phyloP scores from a whole-genome alignment of 176 grass and related monocot species.

The Hordeum marinum region DNA sequence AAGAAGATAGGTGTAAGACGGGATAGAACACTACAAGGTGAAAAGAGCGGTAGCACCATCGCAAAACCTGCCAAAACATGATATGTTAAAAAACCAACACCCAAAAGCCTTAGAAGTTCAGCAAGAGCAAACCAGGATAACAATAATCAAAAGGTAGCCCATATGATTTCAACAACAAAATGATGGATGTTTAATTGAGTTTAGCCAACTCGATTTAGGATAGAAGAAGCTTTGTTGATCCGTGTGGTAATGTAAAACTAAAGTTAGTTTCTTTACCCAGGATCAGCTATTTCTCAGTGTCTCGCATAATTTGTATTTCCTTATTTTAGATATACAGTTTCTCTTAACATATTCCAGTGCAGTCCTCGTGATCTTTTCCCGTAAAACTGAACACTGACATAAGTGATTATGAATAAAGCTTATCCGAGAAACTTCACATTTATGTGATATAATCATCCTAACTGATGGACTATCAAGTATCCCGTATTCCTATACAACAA shows the following conservation, averaged over 20 bases:
- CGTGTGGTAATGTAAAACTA: background rate
- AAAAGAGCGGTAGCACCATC: conserved; percentile 82
- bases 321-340: background rate
- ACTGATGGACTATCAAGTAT: background rate
- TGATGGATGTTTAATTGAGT: background rate
- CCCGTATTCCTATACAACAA: background rate
- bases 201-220: background rate
- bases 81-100: conserved; percentile 29
- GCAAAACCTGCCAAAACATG: conserved; percentile 58
- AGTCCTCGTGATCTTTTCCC: background rate
- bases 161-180: background rate
- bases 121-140: background rate
- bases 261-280: background rate
- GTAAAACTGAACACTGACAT: conserved; percentile 1
- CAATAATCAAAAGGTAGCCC: conserved; percentile 1
- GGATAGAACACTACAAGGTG: conserved; percentile 68
- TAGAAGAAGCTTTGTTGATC: conserved; percentile 3
- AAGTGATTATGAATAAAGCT: background rate
- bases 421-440: background rate
- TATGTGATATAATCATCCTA: background rate
- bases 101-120: conserved; percentile 8
- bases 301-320: background rate
- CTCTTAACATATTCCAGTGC: background rate
- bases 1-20: conserved; percentile 95
- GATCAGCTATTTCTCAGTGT: background rate